Evolutionary conservation across 352 stramenopile genomes (phyloP), one percentile per base, ranked within the genome.

Genomic region (Phytophthora cryptogea): DNA sequence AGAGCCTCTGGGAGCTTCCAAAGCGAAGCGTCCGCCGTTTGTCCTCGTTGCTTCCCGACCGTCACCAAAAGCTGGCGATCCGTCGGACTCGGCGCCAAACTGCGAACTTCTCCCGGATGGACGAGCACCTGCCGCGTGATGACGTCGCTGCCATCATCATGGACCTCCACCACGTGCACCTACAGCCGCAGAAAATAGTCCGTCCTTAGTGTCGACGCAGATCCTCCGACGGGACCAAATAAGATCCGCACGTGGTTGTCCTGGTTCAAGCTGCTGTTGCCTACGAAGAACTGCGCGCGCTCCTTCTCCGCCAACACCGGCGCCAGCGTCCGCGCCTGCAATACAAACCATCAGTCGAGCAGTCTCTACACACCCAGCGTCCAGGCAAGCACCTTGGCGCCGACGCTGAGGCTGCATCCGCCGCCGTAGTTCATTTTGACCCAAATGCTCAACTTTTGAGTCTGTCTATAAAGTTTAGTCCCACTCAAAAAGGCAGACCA

Each of bases 141-240:
- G 33, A 88, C 58, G 2, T 76, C 58, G 40, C 75, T 84, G 8
- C 53, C 51, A 11, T 62, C 59, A 33, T 72, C 81, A 33, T 72
- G 66, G 14, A 88, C 78, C 23, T 92, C 70, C n/a, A 90, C 55
- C n/a, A 90, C 41, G 36, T 83, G 66, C 8, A 91, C 68, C 79
- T 90, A 36, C 7, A 13, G 30, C 7, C 30, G 32, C 52, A 23
- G 41, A 69, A 11, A 50, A 59, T 35, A 51, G 51, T 63, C 11
- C 37, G 51, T 63, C 11, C 37, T 56, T 50, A 57, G 20, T 59
- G 17, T 33, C 16, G 27, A 2, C n/a, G 37, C 5, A 20, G 13
- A 23, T 23, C 0, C 33, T 27, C 5, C 20, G 20, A 26, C 16
- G 16, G 37, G 16, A 14, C 16, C 37, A 43, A 28, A 43, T 43